Evolutionary conservation across 192 early-diverging fungal species (phyloP), one percentile per base, ranked within the genome.

Genomic region (Chytriomyces sp.): DNA sequence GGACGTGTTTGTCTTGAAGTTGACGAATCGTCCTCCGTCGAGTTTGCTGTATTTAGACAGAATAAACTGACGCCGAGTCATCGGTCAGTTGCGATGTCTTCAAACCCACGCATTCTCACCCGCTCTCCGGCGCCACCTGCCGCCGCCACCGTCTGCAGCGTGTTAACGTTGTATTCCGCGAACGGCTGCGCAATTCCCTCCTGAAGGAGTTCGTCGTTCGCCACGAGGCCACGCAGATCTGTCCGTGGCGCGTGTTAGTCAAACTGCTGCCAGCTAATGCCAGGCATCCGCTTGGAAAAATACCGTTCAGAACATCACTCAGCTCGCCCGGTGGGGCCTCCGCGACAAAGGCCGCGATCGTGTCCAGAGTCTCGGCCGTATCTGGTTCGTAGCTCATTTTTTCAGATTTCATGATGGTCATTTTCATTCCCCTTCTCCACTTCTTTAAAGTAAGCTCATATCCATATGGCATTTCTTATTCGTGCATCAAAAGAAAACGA

Each of bases 251-350:
- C 38, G 39, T 28, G 5, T 19, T 22, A 70, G 36, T 49, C 22
- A 49, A 3, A 67, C 64, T 19, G 37, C 30, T 4, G 0, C 26
- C 17, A 52, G 5, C 36, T 28, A 38, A 0, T 19, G 0, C 12
- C 72, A 26, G 5, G 17, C n/a, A 8, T 25, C n/a, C 22, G 73
- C 32, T 25, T 30, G n/a, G n/a, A n/a, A n/a, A n/a, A 31, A 19
- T 87, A 96, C 95, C 95, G 70, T 96, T 96, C 72, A 93, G 95
- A 31, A 99, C 96, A 80, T 97, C 93, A 81, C 93, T 93, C 6
- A 97, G 87, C 85, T 99, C 95, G 44, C 97, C 97, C 7, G 97
- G 97, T n/a, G 97, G 97, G 61, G 91, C 91, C 52, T 91, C 85
- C 53, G 92, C 80, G 14, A 97, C 82, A 67, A 97, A 91, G 30